These are phyloP conservation scores for Dioszegia aurantiaca DNA, from an alignment of 768 basidiomycete species.

Conservation along the genomic window DNA sequence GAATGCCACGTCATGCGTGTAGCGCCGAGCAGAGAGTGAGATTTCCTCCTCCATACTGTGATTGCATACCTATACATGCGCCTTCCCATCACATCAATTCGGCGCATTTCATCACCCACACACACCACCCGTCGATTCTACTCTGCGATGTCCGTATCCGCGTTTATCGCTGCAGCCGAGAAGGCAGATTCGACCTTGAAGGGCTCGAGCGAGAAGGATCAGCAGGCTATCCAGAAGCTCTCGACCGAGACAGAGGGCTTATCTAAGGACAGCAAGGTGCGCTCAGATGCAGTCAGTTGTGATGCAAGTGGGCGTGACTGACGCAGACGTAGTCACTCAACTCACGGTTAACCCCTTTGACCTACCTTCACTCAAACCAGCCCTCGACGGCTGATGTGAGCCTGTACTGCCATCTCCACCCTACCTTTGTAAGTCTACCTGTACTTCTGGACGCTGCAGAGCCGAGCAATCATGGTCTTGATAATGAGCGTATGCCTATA, in stretches of 20 bases:
- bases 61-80: slow-evolving; percentile 5
- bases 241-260: slow-evolving; percentile 31
- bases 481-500: too few species aligned
- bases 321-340: slow-evolving; percentile 63
- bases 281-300: slow-evolving; percentile 4
- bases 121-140: too few species aligned
- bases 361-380: slow-evolving; percentile 79
- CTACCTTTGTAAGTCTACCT: slow-evolving; percentile 64
- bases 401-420: slow-evolving; percentile 83
- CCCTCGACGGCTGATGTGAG: slow-evolving; percentile 87
- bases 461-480: background rate
- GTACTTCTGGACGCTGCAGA: background rate
- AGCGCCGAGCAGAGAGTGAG: background rate
- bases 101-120: background rate
- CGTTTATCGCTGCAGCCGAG: slow-evolving; percentile 46
- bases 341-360: slow-evolving; percentile 67
- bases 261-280: slow-evolving; percentile 41
- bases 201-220: slow-evolving; percentile 44
- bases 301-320: background rate
- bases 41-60: too few species aligned
- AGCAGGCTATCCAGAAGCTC: slow-evolving; percentile 37
- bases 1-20: slow-evolving; percentile 13
- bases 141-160: slow-evolving; percentile 30
- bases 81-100: slow-evolving; percentile 1
- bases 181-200: slow-evolving; percentile 39